Percentiles rank a stretch among this genome's conserved stretches.
phyloP scores from a whole-genome alignment of 2,329 filamentous ascomycete genomes.

The Verticillium zaregamsianum region DNA sequence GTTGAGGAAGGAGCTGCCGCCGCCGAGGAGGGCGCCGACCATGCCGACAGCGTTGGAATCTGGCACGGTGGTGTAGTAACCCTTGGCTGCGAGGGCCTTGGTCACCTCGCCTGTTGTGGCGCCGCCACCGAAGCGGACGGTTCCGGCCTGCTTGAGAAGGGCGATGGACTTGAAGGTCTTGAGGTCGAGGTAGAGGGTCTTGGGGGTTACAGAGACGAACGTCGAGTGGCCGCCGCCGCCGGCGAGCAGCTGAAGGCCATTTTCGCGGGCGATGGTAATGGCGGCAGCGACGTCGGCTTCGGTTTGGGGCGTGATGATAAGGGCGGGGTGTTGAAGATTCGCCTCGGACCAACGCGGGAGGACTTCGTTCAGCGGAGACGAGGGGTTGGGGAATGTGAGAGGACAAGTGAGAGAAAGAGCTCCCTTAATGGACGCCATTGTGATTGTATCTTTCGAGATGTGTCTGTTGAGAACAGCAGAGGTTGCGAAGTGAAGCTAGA shows the following conservation, averaged over 20 bases:
- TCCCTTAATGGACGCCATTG: not conserved
- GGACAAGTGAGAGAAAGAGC: not conserved
- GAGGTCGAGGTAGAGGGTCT: slow-evolving; percentile 28
- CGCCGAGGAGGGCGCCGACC: slow-evolving; percentile 21
- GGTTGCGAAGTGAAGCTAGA: not conserved
- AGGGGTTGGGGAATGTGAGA: not conserved
- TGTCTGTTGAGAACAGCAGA: not conserved
- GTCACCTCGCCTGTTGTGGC: slow-evolving; percentile 20
- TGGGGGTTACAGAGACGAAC: slow-evolving; percentile 22
- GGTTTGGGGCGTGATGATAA: slow-evolving; percentile 20
- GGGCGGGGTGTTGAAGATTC: slow-evolving; percentile 17
- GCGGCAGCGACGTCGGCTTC: slow-evolving; percentile 22
- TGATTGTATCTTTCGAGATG: too few species aligned
- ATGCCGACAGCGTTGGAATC: slow-evolving; percentile 20
- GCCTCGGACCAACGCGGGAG: slow-evolving; percentile 26
- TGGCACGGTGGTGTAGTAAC: slow-evolving; percentile 25
- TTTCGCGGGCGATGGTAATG: slow-evolving; percentile 19
- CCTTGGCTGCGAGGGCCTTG: slow-evolving; percentile 14
- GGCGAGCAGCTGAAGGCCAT: slow-evolving; percentile 22
- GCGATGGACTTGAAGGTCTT: slow-evolving; percentile 21
- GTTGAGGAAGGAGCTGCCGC: slow-evolving; percentile 19
- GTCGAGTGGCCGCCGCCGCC: slow-evolving; percentile 24
- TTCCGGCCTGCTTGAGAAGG: slow-evolving; percentile 18
- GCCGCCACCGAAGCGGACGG: slow-evolving; percentile 25
- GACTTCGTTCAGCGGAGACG: slow-evolving; percentile 1